These are phyloP conservation scores for Globomyces sp. DNA, from an alignment of 371 early-diverging fungal species.

Conservation along the genomic window DNA sequence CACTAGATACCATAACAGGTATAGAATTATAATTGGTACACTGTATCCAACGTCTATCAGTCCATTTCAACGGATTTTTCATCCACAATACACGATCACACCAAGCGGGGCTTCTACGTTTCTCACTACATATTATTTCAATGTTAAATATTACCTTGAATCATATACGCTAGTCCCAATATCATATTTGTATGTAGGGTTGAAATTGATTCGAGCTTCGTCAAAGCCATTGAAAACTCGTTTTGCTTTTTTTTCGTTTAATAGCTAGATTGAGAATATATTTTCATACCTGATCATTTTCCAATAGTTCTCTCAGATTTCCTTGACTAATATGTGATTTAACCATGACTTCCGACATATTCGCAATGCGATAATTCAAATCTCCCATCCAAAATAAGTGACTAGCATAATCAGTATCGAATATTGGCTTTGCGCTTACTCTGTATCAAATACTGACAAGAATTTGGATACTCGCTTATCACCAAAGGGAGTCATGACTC, in stretches of 20 bases:
- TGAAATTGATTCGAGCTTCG: constrained; percentile 43
- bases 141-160: constrained; percentile 29
- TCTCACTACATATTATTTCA: constrained; percentile 54
- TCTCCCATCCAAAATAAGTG: constrained; percentile 92
- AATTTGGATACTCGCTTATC: constrained; percentile 7
- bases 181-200: constrained; percentile 56
- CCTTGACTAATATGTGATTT: not conserved
- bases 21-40: constrained; percentile 55
- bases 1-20: constrained; percentile 71
- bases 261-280: constrained; percentile 21
- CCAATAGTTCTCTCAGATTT: not conserved
- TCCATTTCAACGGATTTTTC: constrained; percentile 37
- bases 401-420: constrained; percentile 33
- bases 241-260: constrained; percentile 25
- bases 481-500: not conserved
- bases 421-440: constrained; percentile 18
- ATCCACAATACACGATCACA: constrained; percentile 92
- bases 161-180: constrained; percentile 48
- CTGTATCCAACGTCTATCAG: constrained; percentile 39
- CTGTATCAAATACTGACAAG: constrained; percentile 30
- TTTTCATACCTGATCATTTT: constrained; percentile 11
- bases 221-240: constrained; percentile 41
- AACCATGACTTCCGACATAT: not conserved
- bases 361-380: constrained; percentile 83
- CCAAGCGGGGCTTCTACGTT: constrained; percentile 86